These are phyloP conservation scores for Sclerotinia spermophila DNA, from an alignment of 2,329 filamentous ascomycete species.

Conservation along the genomic window DNA sequence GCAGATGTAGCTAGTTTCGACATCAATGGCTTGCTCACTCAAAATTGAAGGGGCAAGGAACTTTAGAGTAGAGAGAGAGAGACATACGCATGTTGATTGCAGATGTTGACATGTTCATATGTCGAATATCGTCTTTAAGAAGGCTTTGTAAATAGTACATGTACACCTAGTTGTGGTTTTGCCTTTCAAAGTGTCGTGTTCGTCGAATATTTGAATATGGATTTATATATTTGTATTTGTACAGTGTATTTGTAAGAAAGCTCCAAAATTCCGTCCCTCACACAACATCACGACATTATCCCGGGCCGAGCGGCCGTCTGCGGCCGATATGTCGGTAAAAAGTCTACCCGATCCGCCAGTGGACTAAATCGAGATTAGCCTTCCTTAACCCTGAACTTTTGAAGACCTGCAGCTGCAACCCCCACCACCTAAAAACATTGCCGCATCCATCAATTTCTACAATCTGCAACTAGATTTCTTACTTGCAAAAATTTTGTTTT, in stretches of 20 bases:
- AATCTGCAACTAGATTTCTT: constrained; percentile 8
- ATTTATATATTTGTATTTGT: constrained; percentile 25
- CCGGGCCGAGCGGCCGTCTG: not conserved
- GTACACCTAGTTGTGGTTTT: constrained; percentile 7
- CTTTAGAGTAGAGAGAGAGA: not conserved
- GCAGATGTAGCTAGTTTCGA: constrained; percentile 29
- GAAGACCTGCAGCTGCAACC: constrained; percentile 19
- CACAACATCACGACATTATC: constrained; percentile 5
- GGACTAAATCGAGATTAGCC: constrained; percentile 18
- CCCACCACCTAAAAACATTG: constrained; percentile 20
- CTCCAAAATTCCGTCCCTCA: not conserved
- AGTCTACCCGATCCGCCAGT: not conserved
- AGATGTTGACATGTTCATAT: constrained; percentile 32
- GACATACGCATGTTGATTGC: constrained; percentile 33
- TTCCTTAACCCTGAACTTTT: constrained; percentile 22
- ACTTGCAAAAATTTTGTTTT: constrained; percentile 17
- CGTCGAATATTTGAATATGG: not conserved
- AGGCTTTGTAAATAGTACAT: constrained; percentile 28
- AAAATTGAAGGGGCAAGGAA: not conserved
- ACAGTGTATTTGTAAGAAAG: constrained; percentile 23
- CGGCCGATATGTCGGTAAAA: not conserved
- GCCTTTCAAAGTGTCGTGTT: constrained; percentile 1
- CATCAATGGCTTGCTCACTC: constrained; percentile 5
- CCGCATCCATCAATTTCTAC: constrained; percentile 15
- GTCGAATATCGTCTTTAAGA: constrained; percentile 22